Conservation (phyloP, 2,329 filamentous ascomycete species). For the Xylaria sp. region DNA sequence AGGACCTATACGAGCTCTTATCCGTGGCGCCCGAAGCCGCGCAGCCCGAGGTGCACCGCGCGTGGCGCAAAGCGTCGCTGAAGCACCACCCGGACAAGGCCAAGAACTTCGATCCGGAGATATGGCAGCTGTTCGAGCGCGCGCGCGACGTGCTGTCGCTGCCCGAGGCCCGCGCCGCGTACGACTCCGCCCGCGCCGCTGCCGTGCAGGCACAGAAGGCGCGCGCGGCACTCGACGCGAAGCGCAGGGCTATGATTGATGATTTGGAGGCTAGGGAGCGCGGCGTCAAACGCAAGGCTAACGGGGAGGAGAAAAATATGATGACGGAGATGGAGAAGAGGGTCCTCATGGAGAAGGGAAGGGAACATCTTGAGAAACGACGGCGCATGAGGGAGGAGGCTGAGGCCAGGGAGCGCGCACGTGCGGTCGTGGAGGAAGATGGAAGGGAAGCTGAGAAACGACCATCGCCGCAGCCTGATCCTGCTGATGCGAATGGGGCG, state of each 20-base stretch:
- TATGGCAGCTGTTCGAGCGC: conserved; percentile 86
- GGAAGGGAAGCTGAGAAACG: neutral
- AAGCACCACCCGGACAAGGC: conserved; percentile 96
- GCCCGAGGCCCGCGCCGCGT: conserved; percentile 74
- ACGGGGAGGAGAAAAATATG: conserved; percentile 36
- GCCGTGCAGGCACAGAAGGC: conserved; percentile 75
- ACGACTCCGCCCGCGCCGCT: conserved; percentile 80
- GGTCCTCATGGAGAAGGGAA: conserved; percentile 50
- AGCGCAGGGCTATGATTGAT: conserved; percentile 81
- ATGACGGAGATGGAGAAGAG: conserved; percentile 41
- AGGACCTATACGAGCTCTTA: conserved; percentile 83
- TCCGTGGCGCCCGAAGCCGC: conserved; percentile 71
- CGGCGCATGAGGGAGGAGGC: conserved; percentile 56
- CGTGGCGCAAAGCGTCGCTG: conserved; percentile 81
- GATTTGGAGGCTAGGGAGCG: conserved; percentile 84
- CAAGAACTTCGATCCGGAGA: conserved; percentile 76
- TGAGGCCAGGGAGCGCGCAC: conserved; percentile 53
- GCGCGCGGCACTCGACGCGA: conserved; percentile 77
- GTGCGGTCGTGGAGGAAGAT: conserved; percentile 44
- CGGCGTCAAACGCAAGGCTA: conserved; percentile 66
- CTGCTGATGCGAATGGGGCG: conserved; percentile 41
- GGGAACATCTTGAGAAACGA: conserved; percentile 54
- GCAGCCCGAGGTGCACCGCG: conserved; percentile 80
- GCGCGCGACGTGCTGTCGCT: conserved; percentile 87
- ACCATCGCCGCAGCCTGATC: neutral